Evolutionary conservation across 2,329 filamentous ascomycete species (phyloP).

Genomic region (Metarhizium brunneum): DNA sequence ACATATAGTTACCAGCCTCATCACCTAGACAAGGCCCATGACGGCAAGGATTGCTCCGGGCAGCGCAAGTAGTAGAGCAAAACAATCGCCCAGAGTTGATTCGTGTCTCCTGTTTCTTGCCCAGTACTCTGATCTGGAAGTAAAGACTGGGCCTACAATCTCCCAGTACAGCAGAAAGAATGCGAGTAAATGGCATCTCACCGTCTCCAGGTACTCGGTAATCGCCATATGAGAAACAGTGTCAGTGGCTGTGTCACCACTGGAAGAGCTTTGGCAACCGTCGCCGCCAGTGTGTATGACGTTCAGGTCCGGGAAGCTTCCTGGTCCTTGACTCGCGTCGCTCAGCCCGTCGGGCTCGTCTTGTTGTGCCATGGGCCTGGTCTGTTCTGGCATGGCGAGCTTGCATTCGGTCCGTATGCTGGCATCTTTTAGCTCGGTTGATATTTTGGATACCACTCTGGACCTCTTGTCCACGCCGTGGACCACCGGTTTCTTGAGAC

Average conservation of each 20-base stretch:
- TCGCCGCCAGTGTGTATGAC: conserved; percentile 19
- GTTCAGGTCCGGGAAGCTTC: conserved; percentile 17
- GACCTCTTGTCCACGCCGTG: background rate
- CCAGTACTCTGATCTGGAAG: conserved; percentile 27
- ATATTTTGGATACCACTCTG: background rate
- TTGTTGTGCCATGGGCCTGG: background rate
- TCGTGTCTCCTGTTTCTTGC: conserved; percentile 13
- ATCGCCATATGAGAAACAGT: background rate
- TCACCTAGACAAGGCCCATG: conserved; percentile 15
- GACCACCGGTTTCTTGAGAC: background rate
- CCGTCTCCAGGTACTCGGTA: background rate
- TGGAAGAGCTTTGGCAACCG: conserved; percentile 15
- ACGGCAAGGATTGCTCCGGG: conserved; percentile 17
- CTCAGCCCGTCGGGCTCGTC: conserved; percentile 5
- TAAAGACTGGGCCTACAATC: conserved; percentile 29
- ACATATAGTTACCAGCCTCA: conserved; percentile 14
- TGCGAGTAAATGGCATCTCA: conserved; percentile 5
- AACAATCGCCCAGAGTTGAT: conserved; percentile 14
- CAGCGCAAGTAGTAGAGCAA: conserved; percentile 16
- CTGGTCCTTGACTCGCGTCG: conserved; percentile 13
- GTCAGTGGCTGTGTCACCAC: background rate
- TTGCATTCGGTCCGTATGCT: background rate
- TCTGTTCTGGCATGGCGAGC: background rate
- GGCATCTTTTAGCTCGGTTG: background rate
- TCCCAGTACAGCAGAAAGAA: conserved; percentile 22